Evolutionary conservation across 2,329 filamentous ascomycete genomes (phyloP).

Genomic region (Aspergillus novoparasiticus): DNA sequence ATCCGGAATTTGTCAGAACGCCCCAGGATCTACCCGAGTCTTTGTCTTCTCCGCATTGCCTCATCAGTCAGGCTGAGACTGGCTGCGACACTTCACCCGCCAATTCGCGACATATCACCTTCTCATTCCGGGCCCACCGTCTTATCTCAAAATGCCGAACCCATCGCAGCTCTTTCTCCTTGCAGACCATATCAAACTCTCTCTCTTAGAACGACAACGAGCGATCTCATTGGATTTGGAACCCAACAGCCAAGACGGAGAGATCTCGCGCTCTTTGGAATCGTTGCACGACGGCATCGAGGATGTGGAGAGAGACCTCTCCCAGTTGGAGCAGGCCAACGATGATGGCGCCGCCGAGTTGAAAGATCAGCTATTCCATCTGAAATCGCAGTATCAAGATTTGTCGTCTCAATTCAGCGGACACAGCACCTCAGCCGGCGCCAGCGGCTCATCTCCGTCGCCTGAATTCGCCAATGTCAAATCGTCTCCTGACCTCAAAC

Average conservation of each 20-base stretch:
- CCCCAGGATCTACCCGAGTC: background rate
- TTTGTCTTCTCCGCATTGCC: constrained; percentile 14
- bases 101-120: constrained; percentile 4
- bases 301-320: constrained; percentile 65
- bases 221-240: constrained; percentile 79
- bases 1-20: constrained; percentile 1
- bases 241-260: constrained; percentile 78
- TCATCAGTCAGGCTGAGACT: constrained; percentile 3
- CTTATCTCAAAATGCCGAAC: constrained; percentile 49
- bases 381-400: constrained; percentile 75
- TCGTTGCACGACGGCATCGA: constrained; percentile 81
- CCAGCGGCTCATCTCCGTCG: constrained; percentile 2
- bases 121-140: background rate
- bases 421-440: constrained; percentile 45
- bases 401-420: constrained; percentile 80
- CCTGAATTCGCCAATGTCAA: constrained; percentile 66
- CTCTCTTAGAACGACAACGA: constrained; percentile 86
- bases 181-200: constrained; percentile 95
- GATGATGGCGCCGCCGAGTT: constrained; percentile 56
- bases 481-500: constrained; percentile 44
- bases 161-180: constrained; percentile 82
- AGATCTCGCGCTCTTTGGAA: constrained; percentile 85
- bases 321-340: constrained; percentile 61
- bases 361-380: constrained; percentile 65
- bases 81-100: constrained; percentile 7